phyloP scores from a whole-genome alignment of 2,329 filamentous ascomycete species.

The Sphaerulina populicola region DNA sequence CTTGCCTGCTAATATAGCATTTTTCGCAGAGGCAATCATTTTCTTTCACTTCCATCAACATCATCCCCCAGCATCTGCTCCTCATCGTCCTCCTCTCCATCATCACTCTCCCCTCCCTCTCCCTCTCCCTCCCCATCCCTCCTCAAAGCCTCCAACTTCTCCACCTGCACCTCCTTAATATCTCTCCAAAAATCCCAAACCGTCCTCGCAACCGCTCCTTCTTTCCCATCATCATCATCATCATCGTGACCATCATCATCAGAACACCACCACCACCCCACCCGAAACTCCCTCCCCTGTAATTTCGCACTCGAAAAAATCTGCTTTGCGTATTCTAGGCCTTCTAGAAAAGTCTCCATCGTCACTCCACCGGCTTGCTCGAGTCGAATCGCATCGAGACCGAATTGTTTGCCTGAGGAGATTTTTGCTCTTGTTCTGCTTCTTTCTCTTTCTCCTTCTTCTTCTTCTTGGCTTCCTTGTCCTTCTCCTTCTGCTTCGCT shows the following conservation, averaged over 20 bases:
- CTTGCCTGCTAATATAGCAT: too few species aligned
- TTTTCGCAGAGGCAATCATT: too few species aligned
- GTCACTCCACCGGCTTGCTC: background rate
- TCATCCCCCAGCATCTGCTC: background rate
- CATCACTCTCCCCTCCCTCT: background rate
- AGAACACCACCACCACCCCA: background rate
- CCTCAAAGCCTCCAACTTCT: background rate
- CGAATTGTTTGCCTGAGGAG: background rate
- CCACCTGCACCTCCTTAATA: background rate
- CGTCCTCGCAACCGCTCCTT: background rate
- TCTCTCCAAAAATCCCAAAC: background rate
- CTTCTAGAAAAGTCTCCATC: background rate
- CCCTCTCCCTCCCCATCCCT: background rate
- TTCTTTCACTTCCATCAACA: too few species aligned
- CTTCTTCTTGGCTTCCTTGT: background rate
- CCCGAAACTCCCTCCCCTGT: background rate
- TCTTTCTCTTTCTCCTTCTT: background rate
- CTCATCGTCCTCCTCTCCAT: background rate
- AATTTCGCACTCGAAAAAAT: background rate
- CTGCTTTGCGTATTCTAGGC: background rate
- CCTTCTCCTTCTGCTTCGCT: too few species aligned
- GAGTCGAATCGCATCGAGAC: background rate
- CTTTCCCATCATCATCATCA: too few species aligned
- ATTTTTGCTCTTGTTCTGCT: background rate
- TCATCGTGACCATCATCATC: too few species aligned